Evolutionary conservation across 164 flowering plant species (phyloP).

Genomic region (Paratinospora sagittata): DNA sequence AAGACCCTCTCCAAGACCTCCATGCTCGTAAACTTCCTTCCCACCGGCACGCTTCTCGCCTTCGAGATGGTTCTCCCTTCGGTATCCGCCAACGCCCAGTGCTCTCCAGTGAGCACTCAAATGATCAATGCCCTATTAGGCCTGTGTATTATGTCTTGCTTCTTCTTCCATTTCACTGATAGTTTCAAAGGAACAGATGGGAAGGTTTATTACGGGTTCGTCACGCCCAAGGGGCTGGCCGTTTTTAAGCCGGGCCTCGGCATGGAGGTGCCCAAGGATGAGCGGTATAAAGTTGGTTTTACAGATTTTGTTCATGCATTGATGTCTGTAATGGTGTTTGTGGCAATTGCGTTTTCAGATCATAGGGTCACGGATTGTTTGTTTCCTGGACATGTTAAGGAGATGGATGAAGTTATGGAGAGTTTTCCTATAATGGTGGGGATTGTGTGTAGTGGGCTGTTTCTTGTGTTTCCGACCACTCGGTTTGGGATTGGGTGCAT

Average conservation of each 20-base stretch:
- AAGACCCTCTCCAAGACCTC: constrained; percentile 55
- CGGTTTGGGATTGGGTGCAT: constrained; percentile 77
- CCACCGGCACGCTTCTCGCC: constrained; percentile 91
- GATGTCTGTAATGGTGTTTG: constrained; percentile 79
- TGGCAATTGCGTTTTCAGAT: constrained; percentile 15
- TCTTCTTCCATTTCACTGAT: constrained; percentile 98
- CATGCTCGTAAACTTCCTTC: constrained; percentile 83
- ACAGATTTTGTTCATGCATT: constrained; percentile 72
- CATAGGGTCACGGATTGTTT: no score
- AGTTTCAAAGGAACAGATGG: constrained; percentile 75
- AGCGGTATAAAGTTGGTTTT: constrained; percentile 48
- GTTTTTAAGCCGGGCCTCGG: constrained; percentile 62
- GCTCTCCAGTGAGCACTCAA: constrained; percentile 47
- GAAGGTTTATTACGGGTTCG: constrained; percentile 80
- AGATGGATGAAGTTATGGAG: no score
- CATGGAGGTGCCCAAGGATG: constrained; percentile 62
- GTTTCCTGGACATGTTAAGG: no score
- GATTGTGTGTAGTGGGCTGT: no score
- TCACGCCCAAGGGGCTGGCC: constrained; percentile 64
- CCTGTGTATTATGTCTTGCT: constrained; percentile 78
- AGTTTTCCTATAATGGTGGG: no score
- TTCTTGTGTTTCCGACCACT: constrained; percentile 78
- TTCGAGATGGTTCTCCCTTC: constrained; percentile 92
- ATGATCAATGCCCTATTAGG: constrained; percentile 54
- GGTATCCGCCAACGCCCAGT: constrained; percentile 46